phyloP scores from a whole-genome alignment of 129 eudicot genomes.

The Lactuca saligna region DNA sequence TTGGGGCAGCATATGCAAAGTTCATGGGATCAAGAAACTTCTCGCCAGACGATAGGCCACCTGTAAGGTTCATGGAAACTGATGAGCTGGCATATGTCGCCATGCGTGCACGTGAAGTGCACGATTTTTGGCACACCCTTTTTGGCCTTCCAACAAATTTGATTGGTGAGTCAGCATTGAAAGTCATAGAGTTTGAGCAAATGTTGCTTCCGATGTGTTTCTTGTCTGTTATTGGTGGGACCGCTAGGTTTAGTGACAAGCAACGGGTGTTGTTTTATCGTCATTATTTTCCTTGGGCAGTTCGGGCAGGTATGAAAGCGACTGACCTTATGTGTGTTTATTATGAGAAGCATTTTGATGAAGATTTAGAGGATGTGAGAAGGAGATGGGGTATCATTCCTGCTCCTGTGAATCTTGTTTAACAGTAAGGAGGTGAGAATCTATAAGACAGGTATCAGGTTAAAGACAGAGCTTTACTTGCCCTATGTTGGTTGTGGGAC shows the following conservation, averaged over 20 bases:
- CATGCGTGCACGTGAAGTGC: conserved; percentile 93
- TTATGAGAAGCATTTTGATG: conserved; percentile 63
- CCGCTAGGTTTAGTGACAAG: conserved; percentile 66
- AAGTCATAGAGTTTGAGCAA: conserved; percentile 92
- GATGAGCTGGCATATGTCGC: conserved; percentile 89
- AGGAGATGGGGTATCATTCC: conserved; percentile 67
- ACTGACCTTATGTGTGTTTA: conserved; percentile 71
- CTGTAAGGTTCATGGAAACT: conserved; percentile 94
- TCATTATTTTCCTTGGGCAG: conserved; percentile 83
- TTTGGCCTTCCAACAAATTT: conserved; percentile 86
- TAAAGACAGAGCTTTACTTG: too few species aligned
- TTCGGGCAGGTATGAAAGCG: conserved; percentile 54
- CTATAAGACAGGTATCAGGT: too few species aligned
- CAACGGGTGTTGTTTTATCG: conserved; percentile 66
- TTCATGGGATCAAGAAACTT: conserved; percentile 97
- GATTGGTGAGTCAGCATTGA: conserved; percentile 83
- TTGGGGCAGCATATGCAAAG: conserved; percentile 92
- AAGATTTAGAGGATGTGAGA: conserved; percentile 65
- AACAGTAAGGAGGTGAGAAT: neutral
- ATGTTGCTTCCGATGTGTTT: conserved; percentile 91
- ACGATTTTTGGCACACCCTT: conserved; percentile 94
- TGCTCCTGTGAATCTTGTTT: conserved; percentile 36
- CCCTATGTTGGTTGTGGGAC: too few species aligned
- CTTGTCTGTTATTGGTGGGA: conserved; percentile 84
- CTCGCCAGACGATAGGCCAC: conserved; percentile 93